Conservation (phyloP, 1,284 basidiomycete genomes). For the Austropuccinia psidii region DNA sequence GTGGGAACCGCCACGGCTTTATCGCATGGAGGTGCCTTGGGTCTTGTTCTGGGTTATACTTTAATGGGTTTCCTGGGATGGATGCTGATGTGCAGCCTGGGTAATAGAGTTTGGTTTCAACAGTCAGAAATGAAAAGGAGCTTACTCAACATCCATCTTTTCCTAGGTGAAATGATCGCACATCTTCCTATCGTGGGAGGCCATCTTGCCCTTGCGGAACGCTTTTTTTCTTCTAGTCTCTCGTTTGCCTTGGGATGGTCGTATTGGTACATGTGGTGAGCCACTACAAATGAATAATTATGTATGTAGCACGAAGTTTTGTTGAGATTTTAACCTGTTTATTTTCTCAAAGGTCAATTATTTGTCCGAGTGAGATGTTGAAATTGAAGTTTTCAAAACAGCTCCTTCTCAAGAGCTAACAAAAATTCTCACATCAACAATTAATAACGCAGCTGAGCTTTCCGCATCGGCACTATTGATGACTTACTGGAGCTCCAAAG, state of each 20-base stretch:
- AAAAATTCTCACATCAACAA: too few species aligned
- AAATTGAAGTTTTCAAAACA: neutral
- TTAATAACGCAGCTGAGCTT: slow-evolving; percentile 32
- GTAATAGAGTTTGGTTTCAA: neutral
- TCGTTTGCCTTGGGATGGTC: slow-evolving; percentile 39
- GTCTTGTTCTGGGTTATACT: slow-evolving; percentile 21
- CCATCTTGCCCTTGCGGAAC: slow-evolving; percentile 27
- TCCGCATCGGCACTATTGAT: slow-evolving; percentile 34
- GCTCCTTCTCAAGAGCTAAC: too few species aligned
- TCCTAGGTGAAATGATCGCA: slow-evolving; percentile 35
- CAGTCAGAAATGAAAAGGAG: too few species aligned
- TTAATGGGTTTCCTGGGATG: slow-evolving; percentile 29
- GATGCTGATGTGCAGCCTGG: slow-evolving; percentile 36
- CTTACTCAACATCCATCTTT: too few species aligned
- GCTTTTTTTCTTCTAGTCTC: slow-evolving; percentile 38
- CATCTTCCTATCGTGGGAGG: slow-evolving; percentile 35
- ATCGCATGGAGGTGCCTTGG: slow-evolving; percentile 22
- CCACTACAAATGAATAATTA: too few species aligned
- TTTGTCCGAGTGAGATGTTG: slow-evolving; percentile 30
- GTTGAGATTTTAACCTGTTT: too few species aligned
- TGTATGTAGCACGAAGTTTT: too few species aligned
- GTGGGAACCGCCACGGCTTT: slow-evolving; percentile 32
- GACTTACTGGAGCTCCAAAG: slow-evolving; percentile 30
- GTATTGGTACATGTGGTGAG: slow-evolving; percentile 37
- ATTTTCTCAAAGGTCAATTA: slow-evolving; percentile 21